Percentiles rank a stretch among this genome's conserved stretches.
Conservation (phyloP, 2,329 filamentous ascomycete species). For the Cercospora citrullina region DNA sequence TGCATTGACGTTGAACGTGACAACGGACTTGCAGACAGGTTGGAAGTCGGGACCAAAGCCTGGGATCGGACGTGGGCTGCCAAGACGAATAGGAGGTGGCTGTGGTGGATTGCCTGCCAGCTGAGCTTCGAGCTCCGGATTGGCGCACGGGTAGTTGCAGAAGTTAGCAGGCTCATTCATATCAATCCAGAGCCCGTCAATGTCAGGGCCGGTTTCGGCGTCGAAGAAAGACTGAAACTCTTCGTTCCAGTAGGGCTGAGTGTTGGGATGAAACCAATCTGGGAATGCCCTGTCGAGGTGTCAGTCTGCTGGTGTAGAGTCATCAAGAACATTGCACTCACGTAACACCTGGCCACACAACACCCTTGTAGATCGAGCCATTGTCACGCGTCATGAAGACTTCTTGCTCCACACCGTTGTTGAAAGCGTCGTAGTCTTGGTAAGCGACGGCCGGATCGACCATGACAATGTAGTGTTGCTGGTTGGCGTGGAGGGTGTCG, state of each 20-base stretch:
- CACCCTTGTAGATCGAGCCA: slow-evolving; percentile 58
- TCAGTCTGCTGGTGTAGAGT: background rate
- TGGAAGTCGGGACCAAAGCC: slow-evolving; percentile 70
- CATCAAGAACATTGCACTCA: background rate
- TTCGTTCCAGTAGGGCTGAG: slow-evolving; percentile 67
- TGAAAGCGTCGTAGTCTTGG: slow-evolving; percentile 57
- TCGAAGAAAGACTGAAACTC: slow-evolving; percentile 68
- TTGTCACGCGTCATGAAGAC: slow-evolving; percentile 57
- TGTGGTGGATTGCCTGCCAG: slow-evolving; percentile 57
- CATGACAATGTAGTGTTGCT: slow-evolving; percentile 59
- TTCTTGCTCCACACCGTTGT: slow-evolving; percentile 60
- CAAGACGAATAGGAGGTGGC: slow-evolving; percentile 60
- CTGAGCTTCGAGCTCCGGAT: slow-evolving; percentile 41
- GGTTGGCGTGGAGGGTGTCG: slow-evolving; percentile 53
- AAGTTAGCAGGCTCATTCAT: slow-evolving; percentile 65
- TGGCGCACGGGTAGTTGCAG: slow-evolving; percentile 43
- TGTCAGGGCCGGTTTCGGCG: slow-evolving; percentile 64
- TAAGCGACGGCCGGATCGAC: slow-evolving; percentile 66
- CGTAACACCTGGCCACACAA: slow-evolving; percentile 70
- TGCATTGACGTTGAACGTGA: slow-evolving; percentile 40
- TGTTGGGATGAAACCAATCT: slow-evolving; percentile 72
- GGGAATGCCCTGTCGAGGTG: slow-evolving; percentile 32
- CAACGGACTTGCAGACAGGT: slow-evolving; percentile 46
- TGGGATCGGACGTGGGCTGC: slow-evolving; percentile 63
- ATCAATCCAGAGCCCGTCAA: slow-evolving; percentile 73